A percentile compares a stretch with the other conserved stretches of the same genome.
phyloP scores from a whole-genome alignment of 2,329 filamentous ascomycete species.

The Aureobasidium zeae region DNA sequence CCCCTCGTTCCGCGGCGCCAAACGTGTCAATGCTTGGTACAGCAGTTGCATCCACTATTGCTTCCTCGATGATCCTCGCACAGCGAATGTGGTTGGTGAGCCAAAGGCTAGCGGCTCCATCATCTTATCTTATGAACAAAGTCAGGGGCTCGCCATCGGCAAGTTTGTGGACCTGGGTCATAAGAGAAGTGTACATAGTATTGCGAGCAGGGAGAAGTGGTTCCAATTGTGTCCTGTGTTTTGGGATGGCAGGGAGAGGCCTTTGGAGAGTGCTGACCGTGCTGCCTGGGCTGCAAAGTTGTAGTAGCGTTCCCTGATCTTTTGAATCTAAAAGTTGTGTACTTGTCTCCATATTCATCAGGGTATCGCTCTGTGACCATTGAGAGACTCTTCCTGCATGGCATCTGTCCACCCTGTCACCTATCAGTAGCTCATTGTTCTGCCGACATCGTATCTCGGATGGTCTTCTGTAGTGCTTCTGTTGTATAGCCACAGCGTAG shows the following conservation, averaged over 20 bases:
- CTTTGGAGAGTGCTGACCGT: constrained; percentile 21
- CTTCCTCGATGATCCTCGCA: constrained; percentile 51
- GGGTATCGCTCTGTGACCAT: no score
- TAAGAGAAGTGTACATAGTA: constrained; percentile 32
- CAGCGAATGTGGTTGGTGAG: constrained; percentile 52
- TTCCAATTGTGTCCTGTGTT: constrained; percentile 40
- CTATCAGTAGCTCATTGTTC: no score
- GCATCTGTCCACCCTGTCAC: no score
- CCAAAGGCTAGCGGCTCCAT: constrained; percentile 62
- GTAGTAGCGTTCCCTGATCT: not conserved
- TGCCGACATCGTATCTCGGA: no score
- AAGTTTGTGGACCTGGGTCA: constrained; percentile 34
- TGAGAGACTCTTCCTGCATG: no score
- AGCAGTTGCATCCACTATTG: constrained; percentile 50
- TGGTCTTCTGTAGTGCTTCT: no score
- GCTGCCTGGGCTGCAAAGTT: constrained; percentile 22
- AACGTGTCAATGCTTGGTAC: constrained; percentile 51
- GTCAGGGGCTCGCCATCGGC: constrained; percentile 62
- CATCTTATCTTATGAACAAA: constrained; percentile 64
- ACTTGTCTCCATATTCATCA: not conserved
- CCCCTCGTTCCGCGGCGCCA: constrained; percentile 44
- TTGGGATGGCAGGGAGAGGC: constrained; percentile 36
- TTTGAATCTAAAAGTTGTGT: not conserved
- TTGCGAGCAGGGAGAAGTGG: constrained; percentile 33
- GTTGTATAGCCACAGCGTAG: not conserved